phyloP scores from a whole-genome alignment of 2,329 filamentous ascomycete genomes.

The Scedosporium aurantiacum region DNA sequence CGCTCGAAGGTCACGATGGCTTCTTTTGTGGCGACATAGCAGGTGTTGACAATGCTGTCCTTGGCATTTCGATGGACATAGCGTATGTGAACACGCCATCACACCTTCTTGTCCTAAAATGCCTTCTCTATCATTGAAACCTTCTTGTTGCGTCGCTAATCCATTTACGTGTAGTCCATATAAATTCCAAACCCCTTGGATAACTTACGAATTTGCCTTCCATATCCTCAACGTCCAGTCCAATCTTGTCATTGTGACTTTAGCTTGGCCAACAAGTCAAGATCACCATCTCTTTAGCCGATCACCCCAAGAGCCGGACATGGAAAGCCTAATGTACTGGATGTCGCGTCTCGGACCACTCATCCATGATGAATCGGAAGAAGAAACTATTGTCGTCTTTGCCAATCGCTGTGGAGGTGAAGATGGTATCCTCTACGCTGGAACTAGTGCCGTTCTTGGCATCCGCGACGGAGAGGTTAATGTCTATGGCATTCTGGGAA shows the following conservation, averaged over 20 bases:
- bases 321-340: conserved; percentile 68
- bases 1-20: conserved; percentile 37
- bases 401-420: conserved; percentile 62
- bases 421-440: conserved; percentile 55
- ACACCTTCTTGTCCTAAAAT: background rate
- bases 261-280: conserved; percentile 64
- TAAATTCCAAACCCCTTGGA: conserved; percentile 10
- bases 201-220: conserved; percentile 24
- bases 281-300: conserved; percentile 32
- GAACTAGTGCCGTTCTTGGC: conserved; percentile 60
- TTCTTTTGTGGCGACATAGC: conserved; percentile 31
- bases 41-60: conserved; percentile 32
- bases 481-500: conserved; percentile 59
- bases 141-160: background rate
- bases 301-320: conserved; percentile 50
- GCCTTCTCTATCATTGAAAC: background rate
- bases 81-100: conserved; percentile 26
- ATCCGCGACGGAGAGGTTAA: conserved; percentile 53
- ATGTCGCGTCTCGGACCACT: conserved; percentile 58
- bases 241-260: conserved; percentile 56
- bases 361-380: conserved; percentile 34
- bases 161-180: conserved; percentile 3
- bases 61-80: conserved; percentile 48
- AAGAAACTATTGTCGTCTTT: conserved; percentile 59
- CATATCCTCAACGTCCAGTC: conserved; percentile 45